Base-by-base conservation (phyloP, 768 basidiomycete species). In the Kwoniella sp. region DNA sequence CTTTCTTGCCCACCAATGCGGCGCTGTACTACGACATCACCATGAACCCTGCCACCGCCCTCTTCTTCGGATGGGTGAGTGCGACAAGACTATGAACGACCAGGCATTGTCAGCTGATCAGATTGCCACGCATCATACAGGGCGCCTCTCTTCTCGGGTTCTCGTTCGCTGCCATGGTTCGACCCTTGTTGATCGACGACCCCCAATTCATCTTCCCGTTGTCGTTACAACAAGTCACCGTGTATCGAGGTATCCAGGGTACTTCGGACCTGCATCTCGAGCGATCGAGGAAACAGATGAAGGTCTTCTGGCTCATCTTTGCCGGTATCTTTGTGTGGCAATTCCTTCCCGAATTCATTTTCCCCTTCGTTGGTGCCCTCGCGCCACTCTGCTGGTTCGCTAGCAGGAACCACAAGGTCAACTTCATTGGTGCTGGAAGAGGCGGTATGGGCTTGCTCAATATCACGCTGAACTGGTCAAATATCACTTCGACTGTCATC, bases 1-100 rank as follows among this genome's bases (percentile, higher is more conserved):
- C 54, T 6, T 63, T 30, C 29, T 48, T 63, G n/a, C 61, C 61
- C 22, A 56, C 61, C 40, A 63, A 63, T n/a, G 61, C 61, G 22
- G 61, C 61, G 21, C 19, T 63, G 29, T 63, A 56, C 29, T 63
- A 63, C 26, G 27, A 56, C 10, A 63, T 63, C 61, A 63, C 61
- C 8, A 55, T 63, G 61, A 30, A 63, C 8, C 61, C 61, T 9
- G 61, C 61, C 3, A 37, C 55, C 5, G 61, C 61, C 21, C 48
- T 63, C 9, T 63, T 63, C 22, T 63, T 63, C 54, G 61, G 61
- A 17, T 63, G 61, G 61, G 61, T 63, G 21, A 47, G 61, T 54
- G 17, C 22, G 13, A 2, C 12, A 22, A 30, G 17, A 9, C 54
- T 33, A 29, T 15, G 53, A 30, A 21, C 21, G 30, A 50, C 3